phyloP scores from a whole-genome alignment of 2,329 filamentous ascomycete species.

The Dothideomycetes sp. region DNA sequence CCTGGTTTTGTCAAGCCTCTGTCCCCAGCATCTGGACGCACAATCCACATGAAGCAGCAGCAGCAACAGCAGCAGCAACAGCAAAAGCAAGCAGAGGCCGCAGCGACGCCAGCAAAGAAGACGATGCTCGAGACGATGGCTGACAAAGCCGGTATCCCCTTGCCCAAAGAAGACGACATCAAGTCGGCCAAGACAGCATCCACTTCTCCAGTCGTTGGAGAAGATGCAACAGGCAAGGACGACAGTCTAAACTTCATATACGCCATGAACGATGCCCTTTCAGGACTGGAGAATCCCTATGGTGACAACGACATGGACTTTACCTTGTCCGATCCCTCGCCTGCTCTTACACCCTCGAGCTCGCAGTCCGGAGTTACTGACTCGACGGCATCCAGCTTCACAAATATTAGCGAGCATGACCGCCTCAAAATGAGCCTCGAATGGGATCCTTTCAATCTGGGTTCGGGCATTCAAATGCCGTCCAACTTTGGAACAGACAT shows the following conservation, averaged over 20 bases:
- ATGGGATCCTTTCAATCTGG: slow-evolving; percentile 16
- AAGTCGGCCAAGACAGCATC: slow-evolving; percentile 15
- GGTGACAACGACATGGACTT: slow-evolving; percentile 10
- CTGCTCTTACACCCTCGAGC: slow-evolving; percentile 13
- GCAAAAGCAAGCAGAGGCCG: slow-evolving; percentile 12
- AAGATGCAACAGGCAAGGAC: neutral
- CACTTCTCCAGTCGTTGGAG: slow-evolving; percentile 1
- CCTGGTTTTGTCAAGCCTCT: slow-evolving; percentile 10
- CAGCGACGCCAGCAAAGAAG: slow-evolving; percentile 13
- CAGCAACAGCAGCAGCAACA: slow-evolving; percentile 11
- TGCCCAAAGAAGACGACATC: slow-evolving; percentile 6
- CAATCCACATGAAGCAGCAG: slow-evolving; percentile 1
- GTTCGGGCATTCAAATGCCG: slow-evolving; percentile 4
- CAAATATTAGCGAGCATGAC: slow-evolving; percentile 32
- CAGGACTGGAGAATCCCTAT: slow-evolving; percentile 12
- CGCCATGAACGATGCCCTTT: slow-evolving; percentile 13
- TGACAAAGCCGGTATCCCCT: slow-evolving; percentile 9
- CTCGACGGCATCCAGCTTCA: slow-evolving; percentile 27
- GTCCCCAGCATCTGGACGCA: slow-evolving; percentile 10
- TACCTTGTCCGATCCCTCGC: slow-evolving; percentile 17
- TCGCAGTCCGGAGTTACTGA: slow-evolving; percentile 19
- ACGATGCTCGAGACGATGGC: slow-evolving; percentile 17
- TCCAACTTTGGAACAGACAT: slow-evolving; percentile 2
- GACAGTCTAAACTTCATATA: slow-evolving; percentile 6
- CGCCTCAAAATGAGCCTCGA: slow-evolving; percentile 27